Evolutionary conservation across 2,329 filamentous ascomycete species (phyloP).

Genomic region (Hymenoscyphus scutula): DNA sequence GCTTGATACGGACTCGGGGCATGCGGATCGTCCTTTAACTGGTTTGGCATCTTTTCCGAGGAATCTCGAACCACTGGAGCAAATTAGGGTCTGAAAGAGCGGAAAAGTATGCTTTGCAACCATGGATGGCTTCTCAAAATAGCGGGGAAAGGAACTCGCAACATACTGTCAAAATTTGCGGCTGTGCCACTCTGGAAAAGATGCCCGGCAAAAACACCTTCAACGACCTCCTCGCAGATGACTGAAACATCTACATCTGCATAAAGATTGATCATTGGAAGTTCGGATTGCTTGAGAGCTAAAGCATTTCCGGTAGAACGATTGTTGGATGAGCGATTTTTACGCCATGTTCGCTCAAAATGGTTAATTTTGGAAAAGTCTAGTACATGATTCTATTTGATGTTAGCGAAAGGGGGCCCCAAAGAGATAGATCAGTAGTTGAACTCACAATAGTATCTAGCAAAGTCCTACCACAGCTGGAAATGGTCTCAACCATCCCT

Average conservation of each 20-base stretch:
- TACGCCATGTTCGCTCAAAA: constrained; percentile 37
- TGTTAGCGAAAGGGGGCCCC: constrained; percentile 6
- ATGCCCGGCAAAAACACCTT: constrained; percentile 37
- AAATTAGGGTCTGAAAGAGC: not conserved
- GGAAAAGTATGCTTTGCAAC: no score
- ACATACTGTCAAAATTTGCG: constrained; percentile 30
- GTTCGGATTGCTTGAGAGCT: constrained; percentile 30
- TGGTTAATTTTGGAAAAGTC: constrained; percentile 42
- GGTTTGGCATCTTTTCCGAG: constrained; percentile 28
- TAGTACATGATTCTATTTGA: constrained; percentile 39
- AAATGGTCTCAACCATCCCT: constrained; percentile 38
- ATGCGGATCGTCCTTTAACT: not conserved
- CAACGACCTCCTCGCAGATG: constrained; percentile 37
- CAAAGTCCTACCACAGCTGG: constrained; percentile 39
- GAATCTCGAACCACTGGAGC: constrained; percentile 26
- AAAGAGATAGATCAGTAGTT: not conserved
- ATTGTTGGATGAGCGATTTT: constrained; percentile 21
- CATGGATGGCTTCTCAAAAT: not conserved
- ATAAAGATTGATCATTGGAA: constrained; percentile 38
- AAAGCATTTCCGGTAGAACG: constrained; percentile 12
- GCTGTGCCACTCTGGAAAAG: constrained; percentile 36
- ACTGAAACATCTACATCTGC: constrained; percentile 36
- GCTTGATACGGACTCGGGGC: constrained; percentile 13
- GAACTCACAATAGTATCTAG: constrained; percentile 39
- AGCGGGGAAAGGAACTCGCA: not conserved